Evolutionary conservation across 2,329 filamentous ascomycete genomes (phyloP).

Genomic region (Aspergillus pseudoterreus): DNA sequence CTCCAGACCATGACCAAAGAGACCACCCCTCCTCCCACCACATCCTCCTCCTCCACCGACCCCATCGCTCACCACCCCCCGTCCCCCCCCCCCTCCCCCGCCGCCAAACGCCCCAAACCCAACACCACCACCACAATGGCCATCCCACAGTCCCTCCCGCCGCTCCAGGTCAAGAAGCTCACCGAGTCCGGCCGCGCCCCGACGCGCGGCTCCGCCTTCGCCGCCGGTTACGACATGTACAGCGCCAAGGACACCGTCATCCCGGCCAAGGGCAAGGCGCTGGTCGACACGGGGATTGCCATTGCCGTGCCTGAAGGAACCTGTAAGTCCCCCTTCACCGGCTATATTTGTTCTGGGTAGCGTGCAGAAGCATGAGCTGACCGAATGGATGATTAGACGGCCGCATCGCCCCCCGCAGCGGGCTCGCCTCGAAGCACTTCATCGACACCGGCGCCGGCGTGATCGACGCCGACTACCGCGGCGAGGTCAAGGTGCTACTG

Average conservation of each 20-base stretch:
- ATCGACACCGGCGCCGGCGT: conserved; percentile 96
- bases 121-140: conserved; percentile 33
- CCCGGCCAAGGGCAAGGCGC: conserved; percentile 74
- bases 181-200: conserved; percentile 74
- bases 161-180: conserved; percentile 84
- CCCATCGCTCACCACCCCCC: conserved; percentile 44
- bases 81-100: conserved; percentile 66
- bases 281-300: conserved; percentile 87
- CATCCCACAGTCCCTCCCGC: conserved; percentile 46
- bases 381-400: conserved; percentile 58
- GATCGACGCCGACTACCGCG: conserved; percentile 96
- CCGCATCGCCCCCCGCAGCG: conserved; percentile 84
- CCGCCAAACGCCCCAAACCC: conserved; percentile 76
- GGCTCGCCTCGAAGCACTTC: conserved; percentile 87
- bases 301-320: conserved; percentile 89
- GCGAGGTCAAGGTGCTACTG: conserved; percentile 87
- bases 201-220: conserved; percentile 81
- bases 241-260: conserved; percentile 69
- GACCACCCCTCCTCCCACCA: conserved; percentile 35
- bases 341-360: too few relatives aligned
- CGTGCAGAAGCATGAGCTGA: not conserved
- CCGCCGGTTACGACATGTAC: conserved; percentile 94
- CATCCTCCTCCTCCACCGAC: conserved; percentile 21
- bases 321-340: conserved; percentile 54
- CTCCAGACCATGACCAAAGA: conserved; percentile 40